Base-by-base conservation (phyloP, 768 basidiomycete genomes). In the Mycena polygramma region DNA sequence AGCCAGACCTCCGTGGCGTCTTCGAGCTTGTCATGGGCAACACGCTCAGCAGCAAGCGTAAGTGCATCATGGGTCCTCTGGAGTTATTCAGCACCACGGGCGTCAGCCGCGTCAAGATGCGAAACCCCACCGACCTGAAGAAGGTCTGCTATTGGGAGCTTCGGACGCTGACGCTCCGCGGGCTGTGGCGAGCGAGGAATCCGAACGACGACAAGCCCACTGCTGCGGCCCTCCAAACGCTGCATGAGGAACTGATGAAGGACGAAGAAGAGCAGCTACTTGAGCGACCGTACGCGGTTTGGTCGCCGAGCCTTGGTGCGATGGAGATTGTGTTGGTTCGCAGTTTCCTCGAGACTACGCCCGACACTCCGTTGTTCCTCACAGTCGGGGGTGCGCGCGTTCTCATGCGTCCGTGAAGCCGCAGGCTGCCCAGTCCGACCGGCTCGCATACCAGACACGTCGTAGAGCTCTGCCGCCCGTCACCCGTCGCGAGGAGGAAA, bases 301-400 rank as follows among this genome's bases (percentile, higher is more conserved):
- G 69, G 64, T 71, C 64, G 24, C n/a, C 48, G 22, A 46, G 49
- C 8, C 55, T 46, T 7, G 36, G 57, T 13, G 57, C 45, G 52
- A 68, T 68, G 58, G 66, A 64, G 58, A 63, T 46, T 20, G 57
- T 59, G n/a, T 20, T 41, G 14, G 66, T 65, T 4, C 26, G 57
- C 20, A 68, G 63, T 36, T 68, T 68, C 58, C 49, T 72, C 19
- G 39, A 61, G 9, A 13, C 51, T 1, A 58, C 65, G 52, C 24
- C 51, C 14, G 63, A 65, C 6, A 15, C 2, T 30, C 46, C 66
- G 2, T 52, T 46, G 39, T 30, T 68, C 9, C 13, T 72, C 7
- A 66, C 66, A 7, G 67, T 72, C 3, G 71, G 71, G 15, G 71
- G 71, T 19, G 66, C 71, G 4, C 66, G 53, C 17, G 51, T 71